Evolutionary conservation across 2,329 filamentous ascomycete species (phyloP).

Genomic region (Dothideomycetes sp.): DNA sequence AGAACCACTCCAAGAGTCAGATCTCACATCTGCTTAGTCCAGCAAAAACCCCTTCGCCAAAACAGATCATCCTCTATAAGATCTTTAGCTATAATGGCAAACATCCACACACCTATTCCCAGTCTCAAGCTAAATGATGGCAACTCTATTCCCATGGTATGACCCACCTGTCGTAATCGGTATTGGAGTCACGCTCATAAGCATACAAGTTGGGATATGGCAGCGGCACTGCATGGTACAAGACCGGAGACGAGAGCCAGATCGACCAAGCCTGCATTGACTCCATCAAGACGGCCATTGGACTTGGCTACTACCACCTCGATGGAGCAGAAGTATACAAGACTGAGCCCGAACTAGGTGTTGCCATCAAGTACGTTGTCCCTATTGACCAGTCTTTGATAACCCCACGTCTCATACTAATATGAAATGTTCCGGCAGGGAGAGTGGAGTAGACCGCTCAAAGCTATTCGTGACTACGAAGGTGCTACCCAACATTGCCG

Average conservation of each 20-base stretch:
- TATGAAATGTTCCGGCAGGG: not conserved
- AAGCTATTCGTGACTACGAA: conserved; percentile 47
- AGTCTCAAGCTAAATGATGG: conserved; percentile 63
- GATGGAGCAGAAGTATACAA: conserved; percentile 59
- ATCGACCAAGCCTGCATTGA: conserved; percentile 49
- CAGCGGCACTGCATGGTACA: conserved; percentile 59
- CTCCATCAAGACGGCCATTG: conserved; percentile 50
- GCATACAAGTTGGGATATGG: conserved; percentile 54
- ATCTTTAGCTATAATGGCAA: conserved; percentile 23
- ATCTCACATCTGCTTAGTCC: no score
- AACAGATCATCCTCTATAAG: not conserved
- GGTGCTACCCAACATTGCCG: conserved; percentile 38
- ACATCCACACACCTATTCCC: conserved; percentile 39
- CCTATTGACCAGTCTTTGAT: not conserved
- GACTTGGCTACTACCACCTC: conserved; percentile 59
- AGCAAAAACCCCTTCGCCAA: no score
- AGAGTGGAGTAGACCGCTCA: conserved; percentile 30
- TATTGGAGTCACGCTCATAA: not conserved
- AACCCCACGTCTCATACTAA: not conserved
- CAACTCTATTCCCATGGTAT: conserved; percentile 58
- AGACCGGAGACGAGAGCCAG: conserved; percentile 34
- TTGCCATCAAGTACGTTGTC: conserved; percentile 28
- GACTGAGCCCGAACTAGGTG: conserved; percentile 38
- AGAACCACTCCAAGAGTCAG: no score
- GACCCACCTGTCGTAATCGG: conserved; percentile 10